Conservation (phyloP, 495 filamentous ascomycete genomes). For the Penicillium argentinense region DNA sequence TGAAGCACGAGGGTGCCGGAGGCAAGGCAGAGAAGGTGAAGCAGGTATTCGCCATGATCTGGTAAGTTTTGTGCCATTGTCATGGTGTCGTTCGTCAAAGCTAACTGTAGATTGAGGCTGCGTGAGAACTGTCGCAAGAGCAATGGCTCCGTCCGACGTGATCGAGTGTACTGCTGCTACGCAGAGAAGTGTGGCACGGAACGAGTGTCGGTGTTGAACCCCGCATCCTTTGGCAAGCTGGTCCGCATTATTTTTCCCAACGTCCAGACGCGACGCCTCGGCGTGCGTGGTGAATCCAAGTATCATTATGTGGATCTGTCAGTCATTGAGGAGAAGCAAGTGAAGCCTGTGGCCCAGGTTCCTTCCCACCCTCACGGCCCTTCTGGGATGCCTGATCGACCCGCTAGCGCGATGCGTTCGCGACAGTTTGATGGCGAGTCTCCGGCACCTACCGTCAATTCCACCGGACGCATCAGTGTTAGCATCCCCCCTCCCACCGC, state of each 20-base stretch:
- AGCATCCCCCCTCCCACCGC: slow-evolving; percentile 53
- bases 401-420: slow-evolving; percentile 30
- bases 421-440: slow-evolving; percentile 32
- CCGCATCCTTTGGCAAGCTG: slow-evolving; percentile 95
- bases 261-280: slow-evolving; percentile 85
- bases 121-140: slow-evolving; percentile 76
- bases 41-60: slow-evolving; percentile 97
- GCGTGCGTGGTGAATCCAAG: slow-evolving; percentile 94
- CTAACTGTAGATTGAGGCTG: slow-evolving; percentile 81
- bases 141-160: slow-evolving; percentile 82
- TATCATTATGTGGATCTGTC: slow-evolving; percentile 95
- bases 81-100: background rate
- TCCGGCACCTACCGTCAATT: slow-evolving; percentile 1
- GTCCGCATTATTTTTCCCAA: slow-evolving; percentile 95
- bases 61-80: slow-evolving; percentile 55
- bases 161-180: slow-evolving; percentile 91
- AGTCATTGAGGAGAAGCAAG: slow-evolving; percentile 56
- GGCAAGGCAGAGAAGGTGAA: slow-evolving; percentile 87
- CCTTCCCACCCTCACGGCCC: slow-evolving; percentile 20
- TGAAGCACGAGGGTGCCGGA: slow-evolving; percentile 67
- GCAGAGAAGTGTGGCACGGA: slow-evolving; percentile 87
- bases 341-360: slow-evolving; percentile 33
- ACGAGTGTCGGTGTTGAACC: slow-evolving; percentile 88
- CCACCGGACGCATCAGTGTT: slow-evolving; percentile 25
- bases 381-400: slow-evolving; percentile 17